Evolutionary conservation across 202 grass and related monocot species (phyloP).

Genomic region (Alloteropsis angusta): DNA sequence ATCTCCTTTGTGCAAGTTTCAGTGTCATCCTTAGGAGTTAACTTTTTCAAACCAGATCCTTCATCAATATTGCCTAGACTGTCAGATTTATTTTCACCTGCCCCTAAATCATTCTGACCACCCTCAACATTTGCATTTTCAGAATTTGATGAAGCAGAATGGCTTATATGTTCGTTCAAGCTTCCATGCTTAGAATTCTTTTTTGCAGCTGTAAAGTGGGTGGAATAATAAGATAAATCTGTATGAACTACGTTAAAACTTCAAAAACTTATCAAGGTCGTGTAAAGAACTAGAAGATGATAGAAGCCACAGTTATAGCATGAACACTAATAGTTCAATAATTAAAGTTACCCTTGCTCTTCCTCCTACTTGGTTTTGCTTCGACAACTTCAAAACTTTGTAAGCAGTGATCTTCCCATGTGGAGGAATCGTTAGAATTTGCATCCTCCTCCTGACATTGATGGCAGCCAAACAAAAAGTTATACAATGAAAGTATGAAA

Average conservation of each 20-base stretch:
- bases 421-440: constrained; percentile 35
- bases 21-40: constrained; percentile 24
- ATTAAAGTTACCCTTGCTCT: constrained; percentile 54
- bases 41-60: constrained; percentile 24
- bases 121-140: constrained; percentile 24
- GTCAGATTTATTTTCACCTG: constrained; percentile 30
- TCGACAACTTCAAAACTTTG: constrained; percentile 55
- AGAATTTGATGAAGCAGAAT: constrained; percentile 6
- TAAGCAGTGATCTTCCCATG: constrained; percentile 56
- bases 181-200: constrained; percentile 26
- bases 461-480: neutral
- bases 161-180: constrained; percentile 22
- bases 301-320: constrained; percentile 20
- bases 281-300: constrained; percentile 13
- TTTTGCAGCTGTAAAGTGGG: constrained; percentile 26
- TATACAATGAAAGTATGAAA: constrained; percentile 27
- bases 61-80: constrained; percentile 28
- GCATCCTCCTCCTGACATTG: constrained; percentile 59
- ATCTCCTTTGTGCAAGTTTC: constrained; percentile 35
- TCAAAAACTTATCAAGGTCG: constrained; percentile 5
- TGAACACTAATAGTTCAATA: constrained; percentile 32
- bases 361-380: constrained; percentile 69
- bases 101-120: constrained; percentile 14
- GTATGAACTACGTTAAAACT: constrained; percentile 13
- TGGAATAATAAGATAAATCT: constrained; percentile 19